These are phyloP conservation scores for Metroxylon sagu DNA, from an alignment of 176 grass and related monocot genomes.

Conservation along the genomic window DNA sequence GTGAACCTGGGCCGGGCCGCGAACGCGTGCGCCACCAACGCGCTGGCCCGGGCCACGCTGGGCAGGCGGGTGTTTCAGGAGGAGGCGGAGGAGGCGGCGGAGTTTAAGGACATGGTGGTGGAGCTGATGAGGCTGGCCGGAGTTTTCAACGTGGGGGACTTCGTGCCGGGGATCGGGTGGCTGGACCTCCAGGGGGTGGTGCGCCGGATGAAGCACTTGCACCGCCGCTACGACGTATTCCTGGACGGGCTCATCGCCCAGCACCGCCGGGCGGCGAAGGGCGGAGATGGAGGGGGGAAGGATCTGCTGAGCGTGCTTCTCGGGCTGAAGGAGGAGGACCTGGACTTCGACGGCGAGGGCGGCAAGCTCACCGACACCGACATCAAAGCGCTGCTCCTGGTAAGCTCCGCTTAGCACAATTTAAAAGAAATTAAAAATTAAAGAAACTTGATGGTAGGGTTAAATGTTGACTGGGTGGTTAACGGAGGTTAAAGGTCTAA, in stretches of 20 bases:
- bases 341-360: conserved; percentile 9
- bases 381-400: conserved; percentile 62
- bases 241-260: conserved; percentile 45
- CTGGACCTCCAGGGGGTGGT: conserved; percentile 12
- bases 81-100: background rate
- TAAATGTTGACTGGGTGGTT: too few species aligned
- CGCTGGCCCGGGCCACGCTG: conserved; percentile 38
- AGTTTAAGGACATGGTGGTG: conserved; percentile 22
- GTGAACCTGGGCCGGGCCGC: conserved; percentile 30
- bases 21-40: conserved; percentile 60
- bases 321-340: conserved; percentile 15
- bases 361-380: conserved; percentile 35
- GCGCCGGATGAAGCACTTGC: conserved; percentile 8
- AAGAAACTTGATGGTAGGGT: too few species aligned
- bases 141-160: conserved; percentile 19
- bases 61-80: conserved; percentile 43
- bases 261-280: background rate
- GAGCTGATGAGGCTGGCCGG: conserved; percentile 16
- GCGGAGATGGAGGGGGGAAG: conserved; percentile 26
- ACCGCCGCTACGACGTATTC: conserved; percentile 37
- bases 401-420: background rate
- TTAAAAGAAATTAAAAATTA: too few species aligned
- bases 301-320: conserved; percentile 26
- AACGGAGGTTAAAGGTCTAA: too few species aligned
- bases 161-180: conserved; percentile 12